phyloP scores from a whole-genome alignment of 129 eudicot genomes.

The Lactuca sativa region DNA sequence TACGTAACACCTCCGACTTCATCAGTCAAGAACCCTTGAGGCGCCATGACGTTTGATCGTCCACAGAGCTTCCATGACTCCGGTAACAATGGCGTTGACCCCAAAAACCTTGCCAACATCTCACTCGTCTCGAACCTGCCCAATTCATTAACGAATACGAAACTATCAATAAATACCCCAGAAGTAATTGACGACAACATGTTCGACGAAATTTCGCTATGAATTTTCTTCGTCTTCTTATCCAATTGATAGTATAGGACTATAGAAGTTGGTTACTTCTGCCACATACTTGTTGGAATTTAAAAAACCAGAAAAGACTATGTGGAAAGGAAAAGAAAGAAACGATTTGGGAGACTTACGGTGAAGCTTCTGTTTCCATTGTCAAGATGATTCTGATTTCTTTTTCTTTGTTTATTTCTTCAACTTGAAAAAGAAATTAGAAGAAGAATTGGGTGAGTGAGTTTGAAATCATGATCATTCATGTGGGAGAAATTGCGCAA shows the following conservation, averaged over 20 bases:
- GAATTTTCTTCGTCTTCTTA: slow-evolving; percentile 11
- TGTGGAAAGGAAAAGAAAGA: not conserved
- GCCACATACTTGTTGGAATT: slow-evolving; percentile 6
- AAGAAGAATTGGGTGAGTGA: slow-evolving; percentile 4
- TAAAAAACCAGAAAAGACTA: slow-evolving; percentile 25
- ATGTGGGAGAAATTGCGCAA: not conserved
- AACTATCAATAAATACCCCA: not conserved
- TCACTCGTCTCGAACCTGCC: slow-evolving; percentile 84
- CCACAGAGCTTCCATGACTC: slow-evolving; percentile 74
- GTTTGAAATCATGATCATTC: slow-evolving; percentile 3
- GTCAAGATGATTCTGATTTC: slow-evolving; percentile 7
- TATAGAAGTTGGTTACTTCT: not conserved
- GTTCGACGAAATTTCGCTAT: slow-evolving; percentile 32
- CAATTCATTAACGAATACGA: not conserved
- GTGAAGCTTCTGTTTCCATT: slow-evolving; percentile 80
- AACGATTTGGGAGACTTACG: slow-evolving; percentile 45
- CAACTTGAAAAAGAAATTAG: slow-evolving; percentile 13
- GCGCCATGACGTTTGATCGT: slow-evolving; percentile 46
- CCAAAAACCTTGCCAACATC: slow-evolving; percentile 67
- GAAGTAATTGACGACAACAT: slow-evolving; percentile 9
- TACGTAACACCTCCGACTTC: slow-evolving; percentile 47
- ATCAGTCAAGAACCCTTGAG: slow-evolving; percentile 33
- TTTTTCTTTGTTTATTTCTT: not conserved
- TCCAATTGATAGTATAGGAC: not conserved
- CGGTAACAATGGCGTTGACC: slow-evolving; percentile 60